These are phyloP conservation scores for Aciculosporium take DNA, from an alignment of 2,329 filamentous ascomycete species.

Conservation along the genomic window DNA sequence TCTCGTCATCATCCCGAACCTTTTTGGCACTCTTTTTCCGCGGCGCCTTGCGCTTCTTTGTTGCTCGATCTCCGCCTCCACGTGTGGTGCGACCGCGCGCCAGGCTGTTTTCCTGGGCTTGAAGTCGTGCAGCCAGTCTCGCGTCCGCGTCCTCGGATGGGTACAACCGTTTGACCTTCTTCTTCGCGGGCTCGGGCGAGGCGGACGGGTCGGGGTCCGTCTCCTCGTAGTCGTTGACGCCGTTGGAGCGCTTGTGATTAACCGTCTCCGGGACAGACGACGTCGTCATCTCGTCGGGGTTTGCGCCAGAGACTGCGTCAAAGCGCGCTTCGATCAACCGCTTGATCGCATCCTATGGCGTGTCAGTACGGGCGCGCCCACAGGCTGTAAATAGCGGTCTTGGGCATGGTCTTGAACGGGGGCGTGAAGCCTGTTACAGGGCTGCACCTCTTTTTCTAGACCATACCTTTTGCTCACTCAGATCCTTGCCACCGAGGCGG, in stretches of 20 bases:
- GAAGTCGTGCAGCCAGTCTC: constrained; percentile 69
- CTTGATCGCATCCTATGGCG: constrained; percentile 50
- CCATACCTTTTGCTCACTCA: constrained; percentile 43
- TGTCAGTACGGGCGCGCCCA: not conserved
- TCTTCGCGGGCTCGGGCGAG: constrained; percentile 33
- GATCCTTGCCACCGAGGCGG: constrained; percentile 40
- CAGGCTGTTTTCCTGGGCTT: constrained; percentile 77
- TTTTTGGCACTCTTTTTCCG: constrained; percentile 65
- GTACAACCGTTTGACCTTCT: constrained; percentile 53
- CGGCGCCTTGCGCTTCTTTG: constrained; percentile 52
- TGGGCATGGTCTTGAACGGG: not conserved
- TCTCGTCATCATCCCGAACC: constrained; percentile 66
- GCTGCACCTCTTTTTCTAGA: too few species aligned
- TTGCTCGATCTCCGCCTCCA: constrained; percentile 49
- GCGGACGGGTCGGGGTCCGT: constrained; percentile 35
- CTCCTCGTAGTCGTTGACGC: constrained; percentile 24
- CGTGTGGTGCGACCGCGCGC: constrained; percentile 58
- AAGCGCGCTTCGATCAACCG: constrained; percentile 59
- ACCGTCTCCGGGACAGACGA: constrained; percentile 18
- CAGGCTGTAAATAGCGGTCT: not conserved
- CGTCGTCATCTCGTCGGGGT: constrained; percentile 32
- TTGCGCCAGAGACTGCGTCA: constrained; percentile 46
- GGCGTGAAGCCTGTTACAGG: not conserved
- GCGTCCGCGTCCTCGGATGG: constrained; percentile 64
- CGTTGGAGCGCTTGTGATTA: constrained; percentile 23